phyloP scores from a whole-genome alignment of 2,329 filamentous ascomycete species.

The Alternaria longipes region DNA sequence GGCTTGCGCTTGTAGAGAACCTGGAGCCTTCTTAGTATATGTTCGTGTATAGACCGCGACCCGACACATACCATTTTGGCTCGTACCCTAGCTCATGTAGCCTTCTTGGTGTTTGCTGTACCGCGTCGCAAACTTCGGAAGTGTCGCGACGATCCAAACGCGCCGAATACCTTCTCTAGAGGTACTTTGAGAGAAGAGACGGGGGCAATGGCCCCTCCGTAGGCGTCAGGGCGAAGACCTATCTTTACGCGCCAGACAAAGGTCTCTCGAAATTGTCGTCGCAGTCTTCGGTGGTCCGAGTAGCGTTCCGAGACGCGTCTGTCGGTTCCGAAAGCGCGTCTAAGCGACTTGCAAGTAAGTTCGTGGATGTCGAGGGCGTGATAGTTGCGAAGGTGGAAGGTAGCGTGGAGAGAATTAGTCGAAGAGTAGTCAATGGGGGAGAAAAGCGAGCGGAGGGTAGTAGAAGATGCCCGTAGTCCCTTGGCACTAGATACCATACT shows the following conservation, averaged over 20 bases:
- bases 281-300: constrained; percentile 42
- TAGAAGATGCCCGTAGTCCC: constrained; percentile 35
- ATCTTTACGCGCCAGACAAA: constrained; percentile 31
- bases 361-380: constrained; percentile 40
- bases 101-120: constrained; percentile 24
- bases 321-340: constrained; percentile 56
- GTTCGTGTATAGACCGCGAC: constrained; percentile 7
- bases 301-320: constrained; percentile 51
- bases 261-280: constrained; percentile 41
- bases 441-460: constrained; percentile 39
- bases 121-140: constrained; percentile 43
- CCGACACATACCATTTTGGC: constrained; percentile 46
- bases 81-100: constrained; percentile 41
- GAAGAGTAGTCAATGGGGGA: constrained; percentile 48
- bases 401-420: constrained; percentile 43
- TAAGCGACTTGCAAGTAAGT: constrained; percentile 37
- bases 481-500: constrained; percentile 34
- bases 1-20: constrained; percentile 97
- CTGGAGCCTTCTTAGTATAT: constrained; percentile 59
- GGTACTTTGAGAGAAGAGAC: neutral
- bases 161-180: constrained; percentile 14
- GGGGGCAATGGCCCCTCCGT: constrained; percentile 22
- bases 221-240: constrained; percentile 16
- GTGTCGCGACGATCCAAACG: constrained; percentile 34
- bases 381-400: constrained; percentile 40